Conservation (phyloP, 2,329 filamentous ascomycete species). For the Aspergillus luchuensis region DNA sequence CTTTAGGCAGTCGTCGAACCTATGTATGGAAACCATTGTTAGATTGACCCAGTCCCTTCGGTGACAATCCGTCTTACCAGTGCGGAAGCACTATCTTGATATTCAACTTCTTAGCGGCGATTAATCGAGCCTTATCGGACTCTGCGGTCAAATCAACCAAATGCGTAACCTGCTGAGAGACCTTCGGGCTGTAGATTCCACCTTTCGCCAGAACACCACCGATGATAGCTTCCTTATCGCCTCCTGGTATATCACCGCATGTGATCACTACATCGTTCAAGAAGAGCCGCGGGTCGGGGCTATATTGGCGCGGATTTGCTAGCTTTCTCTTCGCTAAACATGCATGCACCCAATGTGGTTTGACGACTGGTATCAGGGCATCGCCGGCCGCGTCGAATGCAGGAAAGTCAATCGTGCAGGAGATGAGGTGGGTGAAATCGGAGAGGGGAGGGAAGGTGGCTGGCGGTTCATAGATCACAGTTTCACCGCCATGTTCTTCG, state of each 20-base stretch:
- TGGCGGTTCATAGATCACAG: constrained; percentile 44
- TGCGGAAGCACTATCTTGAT: constrained; percentile 89
- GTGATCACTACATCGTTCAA: constrained; percentile 82
- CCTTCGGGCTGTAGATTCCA: constrained; percentile 71
- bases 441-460: constrained; percentile 42
- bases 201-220: constrained; percentile 89
- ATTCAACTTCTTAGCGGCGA: constrained; percentile 65
- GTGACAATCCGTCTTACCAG: constrained; percentile 59
- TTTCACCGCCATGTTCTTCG: constrained; percentile 52
- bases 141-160: constrained; percentile 79
- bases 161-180: constrained; percentile 79
- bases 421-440: constrained; percentile 65
- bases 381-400: constrained; percentile 75
- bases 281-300: constrained; percentile 86
- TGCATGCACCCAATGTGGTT: constrained; percentile 73
- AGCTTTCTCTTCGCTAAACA: constrained; percentile 71
- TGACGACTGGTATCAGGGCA: constrained; percentile 80
- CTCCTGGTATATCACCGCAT: constrained; percentile 79
- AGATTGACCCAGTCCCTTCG: constrained; percentile 20
- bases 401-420: constrained; percentile 87
- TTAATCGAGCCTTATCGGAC: constrained; percentile 64
- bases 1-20: constrained; percentile 96
- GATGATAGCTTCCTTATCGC: constrained; percentile 88
- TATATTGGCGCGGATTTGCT: constrained; percentile 79
- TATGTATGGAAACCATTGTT: constrained; percentile 36